phyloP scores from a whole-genome alignment of 163 green algal genomes.

The Chlorella variabilis region DNA sequence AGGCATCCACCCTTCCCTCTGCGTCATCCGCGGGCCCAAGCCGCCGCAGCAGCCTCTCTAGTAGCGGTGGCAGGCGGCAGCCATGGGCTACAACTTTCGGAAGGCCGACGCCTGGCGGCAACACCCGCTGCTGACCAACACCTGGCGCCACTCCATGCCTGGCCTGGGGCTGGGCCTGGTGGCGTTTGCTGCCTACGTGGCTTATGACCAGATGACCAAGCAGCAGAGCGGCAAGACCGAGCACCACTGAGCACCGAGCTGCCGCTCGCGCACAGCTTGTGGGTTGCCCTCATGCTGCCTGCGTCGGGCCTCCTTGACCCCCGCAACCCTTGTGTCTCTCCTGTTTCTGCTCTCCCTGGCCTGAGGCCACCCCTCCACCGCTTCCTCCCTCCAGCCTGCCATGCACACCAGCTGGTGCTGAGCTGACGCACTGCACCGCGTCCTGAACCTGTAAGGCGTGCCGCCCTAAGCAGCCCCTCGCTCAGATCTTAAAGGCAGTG shows the following conservation, averaged over 20 bases:
- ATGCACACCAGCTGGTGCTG: neutral
- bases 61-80: neutral
- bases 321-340: neutral
- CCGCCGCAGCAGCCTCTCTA: no score
- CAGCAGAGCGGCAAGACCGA: neutral
- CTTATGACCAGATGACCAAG: slow-evolving; percentile 58
- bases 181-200: slow-evolving; percentile 62
- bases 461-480: no score
- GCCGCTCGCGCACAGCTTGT: no score
- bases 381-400: neutral
- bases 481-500: no score
- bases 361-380: neutral
- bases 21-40: no score
- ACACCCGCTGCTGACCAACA: slow-evolving; percentile 65
- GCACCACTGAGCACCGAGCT: neutral
- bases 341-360: neutral
- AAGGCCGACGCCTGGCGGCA: slow-evolving; percentile 57
- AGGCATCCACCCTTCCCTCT: no score
- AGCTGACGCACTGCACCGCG: no score
- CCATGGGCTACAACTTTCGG: slow-evolving; percentile 64
- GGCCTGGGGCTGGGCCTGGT: slow-evolving; percentile 53
- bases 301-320: neutral
- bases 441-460: neutral
- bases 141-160: slow-evolving; percentile 51
- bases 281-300: no score